Evolutionary conservation across 768 basidiomycete genomes (phyloP), one percentile per base, ranked within the genome.

Genomic region (Antrodiella citrinella): DNA sequence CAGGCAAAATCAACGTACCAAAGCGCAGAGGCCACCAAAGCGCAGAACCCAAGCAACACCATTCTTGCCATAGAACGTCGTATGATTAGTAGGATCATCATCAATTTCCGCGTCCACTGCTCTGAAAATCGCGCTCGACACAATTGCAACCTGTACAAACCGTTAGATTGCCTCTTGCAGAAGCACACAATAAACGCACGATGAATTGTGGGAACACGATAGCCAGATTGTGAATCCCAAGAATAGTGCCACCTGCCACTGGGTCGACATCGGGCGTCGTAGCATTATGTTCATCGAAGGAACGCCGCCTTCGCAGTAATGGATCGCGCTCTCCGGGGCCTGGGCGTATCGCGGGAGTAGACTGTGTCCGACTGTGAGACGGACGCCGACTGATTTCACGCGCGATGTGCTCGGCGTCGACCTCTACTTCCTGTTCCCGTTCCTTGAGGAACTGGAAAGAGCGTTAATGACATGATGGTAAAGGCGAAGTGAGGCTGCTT

Each of bases 161-260:
- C 55, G 18, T 43, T 35, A 21, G 19, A 39, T n/a, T n/a, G n/a
- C n/a, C n/a, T n/a, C n/a, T n/a, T n/a, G n/a, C n/a, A n/a, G n/a
- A n/a, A n/a, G n/a, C n/a, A n/a, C n/a, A n/a, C n/a, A n/a, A 35
- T 7, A 35, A 35, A 15, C 91, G 57, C 62, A 94, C 93, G 48
- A 94, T 75, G 62, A 97, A 88, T 58, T 97, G 94, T 19, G 94
- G 94, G 69, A 91, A 82, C 22, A 97, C 94, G 52, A 97, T 92
- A 3, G 94, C 89, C 15, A 97, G 73, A 62, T 97, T 97, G 62
- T 97, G 94, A 38, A 97, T 92, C 2, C 94, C 94, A 39, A 96
- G 76, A 35, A 95, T 82, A 1, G 94, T 96, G 7, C 93, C 93
- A 15, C 92, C 93, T 2, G 88, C 84, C 44, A 85, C 72, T 19